Base-by-base conservation (phyloP, 805 yeast genomes). In the Kuraishia cidri region DNA sequence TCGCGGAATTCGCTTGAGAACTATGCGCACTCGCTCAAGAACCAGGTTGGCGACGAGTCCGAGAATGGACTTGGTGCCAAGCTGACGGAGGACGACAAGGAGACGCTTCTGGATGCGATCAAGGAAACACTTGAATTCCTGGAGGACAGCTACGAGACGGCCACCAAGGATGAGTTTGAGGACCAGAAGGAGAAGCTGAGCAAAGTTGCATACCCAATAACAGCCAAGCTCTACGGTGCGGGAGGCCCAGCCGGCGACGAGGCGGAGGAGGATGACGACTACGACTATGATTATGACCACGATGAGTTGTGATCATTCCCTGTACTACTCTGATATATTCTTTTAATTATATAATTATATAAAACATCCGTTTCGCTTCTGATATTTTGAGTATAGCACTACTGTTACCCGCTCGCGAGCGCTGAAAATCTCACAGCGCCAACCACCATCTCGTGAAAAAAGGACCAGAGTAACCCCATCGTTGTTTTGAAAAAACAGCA, bases 151-250 rank as follows among this genome's bases (percentile, higher is more conserved):
- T 76, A 69, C 50, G 94, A 85, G 37, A 66, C 83, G 41, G 97
- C 97, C 29, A 72, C 94, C 33, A 73, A 81, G 50, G 97, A 88
- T 62, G 98, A 92, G 52, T 81, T 83, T 47, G 94, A 85, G 36
- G 97, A 87, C 60, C 94, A 87, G 65, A 84, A 75, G 63, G 88
- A 82, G 48, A 64, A 81, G 53, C 73, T 90, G 58, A 73, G 80
- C 41, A 73, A 81, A 48, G 65, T 81, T 50, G 95, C 95, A 30
- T 79, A 79, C 60, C 97, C 97, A 59, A 88, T 92, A 51, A 84
- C 95, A 32, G 72, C 90, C 43, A 92, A 90, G 69, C 64, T 90
- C 37, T 82, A 81, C 59, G 78, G 71, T 38, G 75, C 69, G 37
- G 74, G 69, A 30, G 60, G 54, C 24, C 66, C 53, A 27, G 67